These are phyloP conservation scores for Luzula sylvatica DNA, from an alignment of 176 grass and related monocot species.

Conservation along the genomic window DNA sequence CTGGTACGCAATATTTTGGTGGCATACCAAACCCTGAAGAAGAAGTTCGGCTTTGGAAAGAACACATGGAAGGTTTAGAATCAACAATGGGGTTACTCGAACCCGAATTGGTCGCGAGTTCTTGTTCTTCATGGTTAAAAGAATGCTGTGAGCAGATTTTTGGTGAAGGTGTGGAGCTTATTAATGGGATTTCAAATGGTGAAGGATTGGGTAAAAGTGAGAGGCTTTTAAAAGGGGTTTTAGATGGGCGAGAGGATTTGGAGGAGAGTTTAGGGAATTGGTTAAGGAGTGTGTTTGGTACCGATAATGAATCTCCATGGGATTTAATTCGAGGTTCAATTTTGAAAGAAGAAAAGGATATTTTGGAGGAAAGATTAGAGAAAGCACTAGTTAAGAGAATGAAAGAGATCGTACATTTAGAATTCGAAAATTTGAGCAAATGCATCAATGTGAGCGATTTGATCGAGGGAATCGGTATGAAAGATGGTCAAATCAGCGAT, in stretches of 20 bases:
- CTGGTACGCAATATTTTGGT: conserved; percentile 74
- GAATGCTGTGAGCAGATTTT: conserved; percentile 68
- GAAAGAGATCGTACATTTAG: conserved; percentile 76
- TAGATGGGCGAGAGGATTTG: conserved; percentile 57
- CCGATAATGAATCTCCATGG: conserved; percentile 90
- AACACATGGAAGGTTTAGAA: conserved; percentile 77
- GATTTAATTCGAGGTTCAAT: conserved; percentile 74
- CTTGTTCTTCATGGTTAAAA: conserved; percentile 67
- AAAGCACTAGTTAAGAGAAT: conserved; percentile 63
- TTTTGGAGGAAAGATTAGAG: conserved; percentile 88
- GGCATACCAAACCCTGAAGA: conserved; percentile 86
- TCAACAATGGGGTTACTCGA: conserved; percentile 70
- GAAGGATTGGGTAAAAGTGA: conserved; percentile 51
- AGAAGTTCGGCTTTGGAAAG: conserved; percentile 66
- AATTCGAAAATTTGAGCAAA: conserved; percentile 46
- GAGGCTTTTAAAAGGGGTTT: conserved; percentile 46
- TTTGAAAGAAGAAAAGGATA: conserved; percentile 74
- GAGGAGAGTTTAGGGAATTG: conserved; percentile 84
- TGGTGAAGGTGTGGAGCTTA: conserved; percentile 44
- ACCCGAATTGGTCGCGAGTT: conserved; percentile 37
- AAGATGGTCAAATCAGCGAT: conserved; percentile 31
- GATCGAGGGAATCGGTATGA: conserved; percentile 42
- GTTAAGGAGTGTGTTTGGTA: conserved; percentile 76
- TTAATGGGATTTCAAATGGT: conserved; percentile 57
- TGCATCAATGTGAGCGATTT: conserved; percentile 55